phyloP scores from a whole-genome alignment of 2,329 filamentous ascomycete genomes.

The Curvularia lunata region DNA sequence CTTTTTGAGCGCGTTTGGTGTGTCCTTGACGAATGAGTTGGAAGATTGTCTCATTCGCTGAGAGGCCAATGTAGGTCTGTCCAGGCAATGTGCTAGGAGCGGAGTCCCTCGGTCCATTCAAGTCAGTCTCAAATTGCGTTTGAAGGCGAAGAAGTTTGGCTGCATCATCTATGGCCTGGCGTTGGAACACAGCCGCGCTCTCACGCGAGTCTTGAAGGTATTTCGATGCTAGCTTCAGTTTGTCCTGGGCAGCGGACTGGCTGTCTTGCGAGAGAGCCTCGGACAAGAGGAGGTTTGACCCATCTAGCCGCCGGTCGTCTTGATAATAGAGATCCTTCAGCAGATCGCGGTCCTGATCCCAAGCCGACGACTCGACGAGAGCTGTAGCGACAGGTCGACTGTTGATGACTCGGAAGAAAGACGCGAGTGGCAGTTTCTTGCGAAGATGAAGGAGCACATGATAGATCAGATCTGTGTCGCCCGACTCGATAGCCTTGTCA shows the following conservation, averaged over 20 bases:
- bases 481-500: conserved; percentile 95
- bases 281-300: conserved; percentile 82
- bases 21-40: conserved; percentile 84
- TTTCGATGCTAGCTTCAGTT: conserved; percentile 84
- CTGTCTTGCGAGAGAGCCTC: conserved; percentile 80
- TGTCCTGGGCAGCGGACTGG: conserved; percentile 75
- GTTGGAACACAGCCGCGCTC: conserved; percentile 70
- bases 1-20: conserved; percentile 81
- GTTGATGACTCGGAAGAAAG: conserved; percentile 92
- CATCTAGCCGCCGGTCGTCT: conserved; percentile 88
- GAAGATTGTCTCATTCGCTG: conserved; percentile 90
- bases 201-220: conserved; percentile 86
- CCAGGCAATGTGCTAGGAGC: conserved; percentile 16
- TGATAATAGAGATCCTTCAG: conserved; percentile 98
- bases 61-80: conserved; percentile 76
- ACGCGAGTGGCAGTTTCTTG: conserved; percentile 86
- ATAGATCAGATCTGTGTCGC: conserved; percentile 91
- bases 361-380: conserved; percentile 83
- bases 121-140: conserved; percentile 82
- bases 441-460: conserved; percentile 87
- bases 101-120: conserved; percentile 62
- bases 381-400: conserved; percentile 83
- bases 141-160: conserved; percentile 82
- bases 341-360: conserved; percentile 77
- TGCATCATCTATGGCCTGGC: conserved; percentile 79